Evolutionary conservation across 441 rosid genomes (phyloP), one percentile per base, ranked within the genome.

Genomic region (Isatis lusitanica): DNA sequence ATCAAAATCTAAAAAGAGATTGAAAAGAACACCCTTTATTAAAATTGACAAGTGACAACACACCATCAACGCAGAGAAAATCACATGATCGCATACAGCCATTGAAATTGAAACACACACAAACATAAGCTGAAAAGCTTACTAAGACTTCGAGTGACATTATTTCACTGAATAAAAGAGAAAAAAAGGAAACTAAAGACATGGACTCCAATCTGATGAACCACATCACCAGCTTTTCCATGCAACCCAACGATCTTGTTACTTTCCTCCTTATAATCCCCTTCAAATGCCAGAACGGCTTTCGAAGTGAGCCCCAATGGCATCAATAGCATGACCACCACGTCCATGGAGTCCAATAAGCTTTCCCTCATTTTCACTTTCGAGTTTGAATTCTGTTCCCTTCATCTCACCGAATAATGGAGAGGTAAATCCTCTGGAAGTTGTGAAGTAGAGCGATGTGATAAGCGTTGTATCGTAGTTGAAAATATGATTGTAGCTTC

Each of bases 131-230:
- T 42, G 46, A 42, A 40, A 42, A 42, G 7, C 46, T 4, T 42
- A 42, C 46, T 42, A 26, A 26, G 4, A 21, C 24, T 21, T 21
- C 24, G 28, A 26, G 28, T 26, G 35, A 30, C 18, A 9, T 56
- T 56, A 56, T 57, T 36, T 28, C n/a, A 60, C 13, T 44, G 15
- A 7, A 59, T 9, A 30, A 26, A 46, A 39, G 17, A 44, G 18
- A 44, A 9, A 33, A 44, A 15, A 15, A n/a, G n/a, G n/a, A n/a
- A n/a, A n/a, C n/a, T n/a, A 9, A 10, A 38, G 10, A 70, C 60
- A 36, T 70, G 39, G 47, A 48, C 67, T 21, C 68, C 50, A 0
- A 70, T 70, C 9, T 60, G 67, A 71, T 71, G 68, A 63, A 72
- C 26, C 30, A 6, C 1, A 63, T 40, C 63, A 50, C 63, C 42